A percentile compares a stretch with the other conserved stretches of the same genome.
These are phyloP conservation scores for Plectosphaerella cucumerina DNA, from an alignment of 2,329 filamentous ascomycete species.

Conservation along the genomic window DNA sequence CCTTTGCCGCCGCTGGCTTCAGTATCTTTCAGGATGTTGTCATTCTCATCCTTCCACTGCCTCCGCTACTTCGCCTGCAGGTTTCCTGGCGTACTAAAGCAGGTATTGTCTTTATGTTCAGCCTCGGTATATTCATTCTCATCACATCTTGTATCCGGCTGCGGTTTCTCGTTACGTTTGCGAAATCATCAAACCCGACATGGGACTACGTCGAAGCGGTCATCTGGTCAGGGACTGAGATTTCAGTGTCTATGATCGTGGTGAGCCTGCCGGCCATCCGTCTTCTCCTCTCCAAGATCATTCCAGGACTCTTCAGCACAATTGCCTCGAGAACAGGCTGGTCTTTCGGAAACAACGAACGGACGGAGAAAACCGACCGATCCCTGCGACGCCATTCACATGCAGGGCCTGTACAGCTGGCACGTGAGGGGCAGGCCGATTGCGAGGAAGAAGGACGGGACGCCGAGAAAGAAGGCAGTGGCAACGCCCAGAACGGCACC, in stretches of 20 bases:
- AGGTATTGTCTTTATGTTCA: conserved; percentile 30
- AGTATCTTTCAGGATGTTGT: conserved; percentile 30
- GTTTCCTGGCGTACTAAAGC: conserved; percentile 17
- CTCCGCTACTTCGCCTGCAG: conserved; percentile 23
- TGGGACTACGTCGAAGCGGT: conserved; percentile 36
- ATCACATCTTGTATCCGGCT: conserved; percentile 30
- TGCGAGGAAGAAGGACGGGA: neutral
- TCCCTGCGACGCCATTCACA: neutral
- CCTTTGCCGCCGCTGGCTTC: conserved; percentile 22
- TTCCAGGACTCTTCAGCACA: conserved; percentile 7
- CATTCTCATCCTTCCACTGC: conserved; percentile 28
- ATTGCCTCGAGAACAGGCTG: neutral
- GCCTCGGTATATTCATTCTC: conserved; percentile 30
- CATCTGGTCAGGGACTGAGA: conserved; percentile 38
- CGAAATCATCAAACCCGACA: conserved; percentile 28
- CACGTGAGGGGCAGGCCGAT: neutral
- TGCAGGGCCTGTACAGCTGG: no score
- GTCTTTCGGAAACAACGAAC: neutral
- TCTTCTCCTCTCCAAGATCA: conserved; percentile 17
- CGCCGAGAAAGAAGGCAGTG: neutral
- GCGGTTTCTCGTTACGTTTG: conserved; percentile 26
- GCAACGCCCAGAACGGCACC: neutral
- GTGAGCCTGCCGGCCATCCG: conserved; percentile 35
- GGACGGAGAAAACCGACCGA: conserved; percentile 1
- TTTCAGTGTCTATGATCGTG: conserved; percentile 36